Conservation (phyloP, 805 yeast genomes). For the Metschnikowia lachancei region DNA sequence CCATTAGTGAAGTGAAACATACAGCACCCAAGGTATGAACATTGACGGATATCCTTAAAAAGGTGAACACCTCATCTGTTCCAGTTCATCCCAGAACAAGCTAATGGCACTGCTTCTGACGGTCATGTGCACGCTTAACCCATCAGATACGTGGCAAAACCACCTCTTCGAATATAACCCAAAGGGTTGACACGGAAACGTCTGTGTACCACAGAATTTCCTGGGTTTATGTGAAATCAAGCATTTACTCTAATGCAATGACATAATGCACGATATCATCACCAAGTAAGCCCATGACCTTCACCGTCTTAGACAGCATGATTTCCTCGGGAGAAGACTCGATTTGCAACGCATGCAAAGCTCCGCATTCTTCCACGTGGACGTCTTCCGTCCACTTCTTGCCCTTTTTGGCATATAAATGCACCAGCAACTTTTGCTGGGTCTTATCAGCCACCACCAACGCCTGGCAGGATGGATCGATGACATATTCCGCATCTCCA, state of each 20-base stretch:
- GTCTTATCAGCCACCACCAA: conserved; percentile 22
- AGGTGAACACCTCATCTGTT: too few relatives aligned
- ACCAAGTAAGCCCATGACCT: conserved; percentile 10
- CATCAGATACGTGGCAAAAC: too few relatives aligned
- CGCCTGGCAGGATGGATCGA: conserved; percentile 39
- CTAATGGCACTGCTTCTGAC: too few relatives aligned
- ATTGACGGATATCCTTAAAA: too few relatives aligned
- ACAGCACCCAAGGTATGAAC: too few relatives aligned
- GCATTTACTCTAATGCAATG: neutral
- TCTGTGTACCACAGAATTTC: too few relatives aligned
- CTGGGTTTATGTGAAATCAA: too few relatives aligned
- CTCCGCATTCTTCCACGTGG: conserved; percentile 4
- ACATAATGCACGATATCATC: conserved; percentile 4
- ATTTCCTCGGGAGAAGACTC: conserved; percentile 9
- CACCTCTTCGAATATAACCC: too few relatives aligned
- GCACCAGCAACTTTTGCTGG: conserved; percentile 25
- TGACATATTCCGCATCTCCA: conserved; percentile 21
- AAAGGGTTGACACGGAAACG: too few relatives aligned
- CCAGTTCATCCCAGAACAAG: too few relatives aligned
- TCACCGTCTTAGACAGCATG: conserved; percentile 6
- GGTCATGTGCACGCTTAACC: too few relatives aligned
- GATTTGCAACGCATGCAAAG: conserved; percentile 4
- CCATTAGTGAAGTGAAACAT: too few relatives aligned
- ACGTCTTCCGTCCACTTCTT: conserved; percentile 32
- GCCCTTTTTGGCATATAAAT: conserved; percentile 39